Evolutionary conservation across 305 asterid species (phyloP).

Genomic region (Solanum hybrid): DNA sequence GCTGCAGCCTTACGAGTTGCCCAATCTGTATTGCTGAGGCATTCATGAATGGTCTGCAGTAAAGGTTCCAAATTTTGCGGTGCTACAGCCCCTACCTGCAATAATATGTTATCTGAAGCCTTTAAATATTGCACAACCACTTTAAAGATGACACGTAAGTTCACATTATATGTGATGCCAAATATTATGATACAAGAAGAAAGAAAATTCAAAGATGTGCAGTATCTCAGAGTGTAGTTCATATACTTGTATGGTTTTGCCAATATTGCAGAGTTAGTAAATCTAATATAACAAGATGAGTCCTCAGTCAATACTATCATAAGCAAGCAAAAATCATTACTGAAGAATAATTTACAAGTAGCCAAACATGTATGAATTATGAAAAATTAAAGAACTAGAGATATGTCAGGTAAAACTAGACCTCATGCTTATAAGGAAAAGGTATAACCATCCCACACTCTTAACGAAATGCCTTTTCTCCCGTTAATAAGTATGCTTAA

Average conservation of each 20-base stretch:
- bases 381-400: background rate
- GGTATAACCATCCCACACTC: background rate
- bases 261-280: background rate
- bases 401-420: background rate
- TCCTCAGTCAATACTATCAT: background rate
- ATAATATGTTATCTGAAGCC: background rate
- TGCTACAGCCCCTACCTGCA: slow-evolving; percentile 87
- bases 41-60: slow-evolving; percentile 74
- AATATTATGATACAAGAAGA: background rate
- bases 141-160: background rate
- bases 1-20: slow-evolving; percentile 97
- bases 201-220: background rate
- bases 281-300: background rate
- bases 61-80: slow-evolving; percentile 70
- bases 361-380: background rate
- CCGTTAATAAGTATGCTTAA: background rate
- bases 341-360: background rate
- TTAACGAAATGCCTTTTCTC: background rate
- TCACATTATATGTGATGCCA: background rate
- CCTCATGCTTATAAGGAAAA: background rate
- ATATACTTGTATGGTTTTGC: background rate
- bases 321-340: background rate
- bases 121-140: background rate
- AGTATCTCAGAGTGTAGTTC: background rate
- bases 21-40: slow-evolving; percentile 91